Conservation (phyloP, 179 eudicot genomes). For the Beta corolliflora region DNA sequence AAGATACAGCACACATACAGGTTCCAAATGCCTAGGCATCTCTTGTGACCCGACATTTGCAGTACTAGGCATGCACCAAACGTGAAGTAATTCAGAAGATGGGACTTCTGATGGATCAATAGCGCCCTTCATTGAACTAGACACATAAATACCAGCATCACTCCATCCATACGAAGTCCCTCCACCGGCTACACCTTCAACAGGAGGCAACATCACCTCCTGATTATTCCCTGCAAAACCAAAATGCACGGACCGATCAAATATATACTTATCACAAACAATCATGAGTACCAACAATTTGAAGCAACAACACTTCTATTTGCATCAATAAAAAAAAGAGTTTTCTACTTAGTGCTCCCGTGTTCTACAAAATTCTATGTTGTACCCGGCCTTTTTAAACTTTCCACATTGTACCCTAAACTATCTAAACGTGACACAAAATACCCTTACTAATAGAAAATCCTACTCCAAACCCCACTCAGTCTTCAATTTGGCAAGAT, state of each 20-base stretch:
- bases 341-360: too few species aligned
- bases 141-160: slow-evolving; percentile 51
- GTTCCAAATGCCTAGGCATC: slow-evolving; percentile 73
- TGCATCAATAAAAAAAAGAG: background rate
- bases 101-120: slow-evolving; percentile 78
- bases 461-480: too few species aligned
- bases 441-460: too few species aligned
- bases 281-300: too few species aligned
- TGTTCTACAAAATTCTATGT: too few species aligned
- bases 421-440: too few species aligned
- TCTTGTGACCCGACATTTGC: slow-evolving; percentile 91
- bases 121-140: slow-evolving; percentile 50
- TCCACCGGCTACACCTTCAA: slow-evolving; percentile 96
- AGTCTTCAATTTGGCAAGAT: too few species aligned
- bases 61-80: slow-evolving; percentile 97
- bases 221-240: slow-evolving; percentile 48
- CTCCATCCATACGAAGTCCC: slow-evolving; percentile 97
- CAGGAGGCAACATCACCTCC: slow-evolving; percentile 61
- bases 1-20: slow-evolving; percentile 46
- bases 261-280: background rate
- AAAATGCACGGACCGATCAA: slow-evolving; percentile 1
- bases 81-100: slow-evolving; percentile 74
- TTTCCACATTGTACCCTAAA: too few species aligned
- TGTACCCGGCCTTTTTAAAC: too few species aligned
- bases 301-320: background rate